Base-by-base conservation (phyloP, 192 early-diverging fungal genomes). In the Backusella luteola region DNA sequence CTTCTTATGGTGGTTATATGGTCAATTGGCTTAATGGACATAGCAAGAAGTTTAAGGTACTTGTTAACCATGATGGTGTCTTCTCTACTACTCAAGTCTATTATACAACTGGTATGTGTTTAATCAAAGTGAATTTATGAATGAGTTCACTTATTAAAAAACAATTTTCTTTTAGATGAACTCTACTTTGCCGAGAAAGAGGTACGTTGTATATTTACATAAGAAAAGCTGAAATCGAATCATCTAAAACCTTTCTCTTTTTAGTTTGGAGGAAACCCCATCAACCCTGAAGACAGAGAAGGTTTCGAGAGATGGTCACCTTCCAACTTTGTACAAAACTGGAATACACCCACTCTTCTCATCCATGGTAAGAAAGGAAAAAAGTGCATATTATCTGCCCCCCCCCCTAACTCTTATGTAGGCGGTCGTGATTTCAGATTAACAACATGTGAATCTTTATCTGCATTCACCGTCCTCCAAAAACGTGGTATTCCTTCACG, bases 1-100 rank as follows among this genome's bases (percentile, higher is more conserved):
- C 91, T 1, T 89, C 87, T 7, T 95, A 94, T 81, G 94, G 94
- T 77, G 42, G 42, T 3, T 94, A 89, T 76, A 93, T 93, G 94
- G 85, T 92, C 68, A 95, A 95, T 84, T 95, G 93, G 93, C 83
- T 95, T 75, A 95, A 95, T 74, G 89, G 88, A 8, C 90, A 94
- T 76, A 92, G 89, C 7, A 67, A 85, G 34, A 81, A 89, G 26
- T 95, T 95, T 82, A 81, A 82, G 56, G 84, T 82, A 26, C 77
- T 93, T 59, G 92, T 94, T 34, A 90, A 87, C 74, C 92, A 94
- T 73, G 46, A 49, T 49, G 94, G 94, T 71, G 86, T 91, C 69
- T 94, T 94, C 81, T 84, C 84, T 26, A 85, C 88, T 8, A 68
- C 84, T 17, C 77, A 80, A 34, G 81, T 85, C 14, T 95, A 88